A percentile compares a stretch with the other conserved stretches of the same genome.
Conservation (phyloP, 306 rosid genomes). For the Malus orientalis region DNA sequence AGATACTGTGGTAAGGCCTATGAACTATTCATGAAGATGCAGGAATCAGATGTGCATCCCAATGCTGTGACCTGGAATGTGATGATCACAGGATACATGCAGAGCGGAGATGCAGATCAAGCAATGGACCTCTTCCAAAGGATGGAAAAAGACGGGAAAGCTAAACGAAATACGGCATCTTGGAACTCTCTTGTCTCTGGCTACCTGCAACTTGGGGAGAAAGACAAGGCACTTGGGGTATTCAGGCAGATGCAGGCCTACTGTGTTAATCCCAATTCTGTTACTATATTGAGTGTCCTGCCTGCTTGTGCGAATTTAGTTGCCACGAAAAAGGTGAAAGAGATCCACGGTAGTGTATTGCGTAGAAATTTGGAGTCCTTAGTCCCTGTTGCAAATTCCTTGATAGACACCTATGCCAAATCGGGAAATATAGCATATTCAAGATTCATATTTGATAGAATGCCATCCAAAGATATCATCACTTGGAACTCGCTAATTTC, state of each 20-base stretch:
- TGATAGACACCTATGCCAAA: slow-evolving; percentile 76
- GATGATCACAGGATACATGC: slow-evolving; percentile 84
- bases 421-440: slow-evolving; percentile 66
- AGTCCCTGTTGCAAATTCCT: slow-evolving; percentile 49
- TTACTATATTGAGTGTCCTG: slow-evolving; percentile 68
- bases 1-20: slow-evolving; percentile 86
- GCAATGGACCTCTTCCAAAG: slow-evolving; percentile 72
- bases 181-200: slow-evolving; percentile 91
- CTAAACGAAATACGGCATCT: slow-evolving; percentile 65
- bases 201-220: slow-evolving; percentile 58
- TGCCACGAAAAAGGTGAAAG: slow-evolving; percentile 58
- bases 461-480: slow-evolving; percentile 63
- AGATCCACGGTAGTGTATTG: slow-evolving; percentile 68
- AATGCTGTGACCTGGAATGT: slow-evolving; percentile 76
- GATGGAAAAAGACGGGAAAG: slow-evolving; percentile 69
- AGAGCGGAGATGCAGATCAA: slow-evolving; percentile 69
- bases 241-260: slow-evolving; percentile 76
- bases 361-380: slow-evolving; percentile 59
- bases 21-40: slow-evolving; percentile 71
- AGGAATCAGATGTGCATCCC: slow-evolving; percentile 64
- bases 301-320: slow-evolving; percentile 68
- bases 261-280: slow-evolving; percentile 49
- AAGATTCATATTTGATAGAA: slow-evolving; percentile 54
- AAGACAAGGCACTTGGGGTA: slow-evolving; percentile 60
- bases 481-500: slow-evolving; percentile 80